Evolutionary conservation across 495 filamentous ascomycete genomes (phyloP).

Genomic region (Aspergillus sclerotiicarbonarius): DNA sequence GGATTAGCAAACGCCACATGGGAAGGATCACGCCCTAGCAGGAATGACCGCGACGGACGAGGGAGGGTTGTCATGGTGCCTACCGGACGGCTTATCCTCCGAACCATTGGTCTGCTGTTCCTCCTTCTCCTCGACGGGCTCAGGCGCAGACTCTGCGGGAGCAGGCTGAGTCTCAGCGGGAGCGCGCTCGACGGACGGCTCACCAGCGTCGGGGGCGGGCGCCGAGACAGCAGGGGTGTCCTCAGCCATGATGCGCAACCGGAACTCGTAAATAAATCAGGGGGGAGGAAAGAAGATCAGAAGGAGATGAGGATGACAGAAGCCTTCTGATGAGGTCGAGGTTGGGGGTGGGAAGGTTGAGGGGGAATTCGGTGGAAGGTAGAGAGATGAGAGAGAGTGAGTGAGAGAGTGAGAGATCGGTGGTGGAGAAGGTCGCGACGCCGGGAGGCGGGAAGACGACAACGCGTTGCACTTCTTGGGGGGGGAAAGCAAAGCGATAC

Average conservation of each 20-base stretch:
- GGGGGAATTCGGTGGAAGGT: conserved; percentile 24
- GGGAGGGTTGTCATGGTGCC: conserved; percentile 14
- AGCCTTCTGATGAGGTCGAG: conserved; percentile 17
- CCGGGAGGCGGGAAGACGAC: conserved; percentile 40
- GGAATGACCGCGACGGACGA: not conserved
- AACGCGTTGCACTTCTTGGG: conserved; percentile 35
- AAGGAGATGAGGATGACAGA: conserved; percentile 13
- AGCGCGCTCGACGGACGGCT: conserved; percentile 35
- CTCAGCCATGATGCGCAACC: conserved; percentile 44
- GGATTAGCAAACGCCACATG: conserved; percentile 25
- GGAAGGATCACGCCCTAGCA: conserved; percentile 1
- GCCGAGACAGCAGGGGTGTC: conserved; percentile 36
- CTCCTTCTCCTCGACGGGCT: conserved; percentile 29
- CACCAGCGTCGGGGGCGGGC: conserved; percentile 31
- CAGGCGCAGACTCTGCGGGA: conserved; percentile 19
- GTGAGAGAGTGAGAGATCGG: conserved; percentile 21
- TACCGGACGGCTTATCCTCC: conserved; percentile 36
- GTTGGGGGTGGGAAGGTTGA: conserved; percentile 21
- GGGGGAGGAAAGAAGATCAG: conserved; percentile 8
- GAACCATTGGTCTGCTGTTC: conserved; percentile 30
- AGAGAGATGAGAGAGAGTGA: not conserved
- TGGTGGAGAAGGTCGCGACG: conserved; percentile 45
- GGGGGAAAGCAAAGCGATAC: conserved; percentile 23
- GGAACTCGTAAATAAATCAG: conserved; percentile 14
- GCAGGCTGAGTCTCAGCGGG: conserved; percentile 29